These are phyloP conservation scores for Taiozyma onychis DNA, from an alignment of 1,139 yeast species.

Conservation along the genomic window DNA sequence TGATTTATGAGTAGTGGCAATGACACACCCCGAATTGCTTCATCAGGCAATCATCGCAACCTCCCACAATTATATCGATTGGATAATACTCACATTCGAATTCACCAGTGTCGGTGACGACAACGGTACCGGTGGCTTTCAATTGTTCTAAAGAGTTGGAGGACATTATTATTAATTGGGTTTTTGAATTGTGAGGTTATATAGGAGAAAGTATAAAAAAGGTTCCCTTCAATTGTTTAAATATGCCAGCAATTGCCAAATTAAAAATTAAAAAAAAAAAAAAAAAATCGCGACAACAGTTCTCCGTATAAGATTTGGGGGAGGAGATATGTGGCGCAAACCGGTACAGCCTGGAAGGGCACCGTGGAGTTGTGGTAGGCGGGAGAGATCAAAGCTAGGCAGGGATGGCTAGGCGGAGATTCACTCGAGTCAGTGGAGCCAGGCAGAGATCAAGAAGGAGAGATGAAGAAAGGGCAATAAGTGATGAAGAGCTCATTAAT, in stretches of 20 bases:
- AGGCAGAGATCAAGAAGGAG: too few species aligned
- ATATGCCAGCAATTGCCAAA: neutral
- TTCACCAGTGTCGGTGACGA: slow-evolving; percentile 99
- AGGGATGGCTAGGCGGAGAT: neutral
- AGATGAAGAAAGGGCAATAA: too few species aligned
- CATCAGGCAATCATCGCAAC: neutral
- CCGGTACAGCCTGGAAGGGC: neutral
- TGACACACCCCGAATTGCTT: too few species aligned
- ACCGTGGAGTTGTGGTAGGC: neutral
- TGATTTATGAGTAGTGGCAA: too few species aligned
- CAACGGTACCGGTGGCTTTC: slow-evolving; percentile 91
- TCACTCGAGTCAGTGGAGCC: too few species aligned
- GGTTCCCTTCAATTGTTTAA: slow-evolving; percentile 1
- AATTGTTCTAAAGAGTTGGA: slow-evolving; percentile 83
- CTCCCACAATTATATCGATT: too few species aligned
- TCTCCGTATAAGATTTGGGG: slow-evolving; percentile 12
- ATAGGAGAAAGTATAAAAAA: neutral
- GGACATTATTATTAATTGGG: slow-evolving; percentile 30
- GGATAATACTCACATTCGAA: slow-evolving; percentile 52
- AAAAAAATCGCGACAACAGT: slow-evolving; percentile 16
- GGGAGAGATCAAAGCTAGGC: neutral
- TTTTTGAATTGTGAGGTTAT: too few species aligned
- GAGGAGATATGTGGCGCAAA: slow-evolving; percentile 1
- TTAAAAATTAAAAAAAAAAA: neutral
- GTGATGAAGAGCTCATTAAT: neutral